Conservation (phyloP, 768 basidiomycete genomes). For the Sistotremastrum suecicum region DNA sequence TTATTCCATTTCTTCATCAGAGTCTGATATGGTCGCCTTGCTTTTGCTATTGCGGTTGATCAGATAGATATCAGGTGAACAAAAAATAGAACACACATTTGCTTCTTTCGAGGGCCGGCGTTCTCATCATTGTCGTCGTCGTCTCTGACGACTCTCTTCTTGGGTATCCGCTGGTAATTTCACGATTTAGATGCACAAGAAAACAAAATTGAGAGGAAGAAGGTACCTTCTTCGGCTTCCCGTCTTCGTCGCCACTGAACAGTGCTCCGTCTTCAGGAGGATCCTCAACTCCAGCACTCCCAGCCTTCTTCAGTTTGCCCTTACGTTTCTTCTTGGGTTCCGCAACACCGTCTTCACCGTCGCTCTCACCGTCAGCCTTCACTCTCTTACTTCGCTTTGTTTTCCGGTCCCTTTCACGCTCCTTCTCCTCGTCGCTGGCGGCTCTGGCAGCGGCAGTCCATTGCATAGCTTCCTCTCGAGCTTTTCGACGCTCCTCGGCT, state of each 20-base stretch:
- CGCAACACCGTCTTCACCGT: slow-evolving; percentile 17
- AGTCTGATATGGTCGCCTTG: slow-evolving; percentile 76
- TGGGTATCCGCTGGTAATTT: slow-evolving; percentile 27
- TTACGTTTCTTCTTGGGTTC: slow-evolving; percentile 63
- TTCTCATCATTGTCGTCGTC: slow-evolving; percentile 62
- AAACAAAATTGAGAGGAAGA: not conserved
- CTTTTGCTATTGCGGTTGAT: slow-evolving; percentile 48
- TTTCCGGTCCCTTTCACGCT: slow-evolving; percentile 38
- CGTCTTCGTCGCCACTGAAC: slow-evolving; percentile 57
- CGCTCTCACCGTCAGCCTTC: slow-evolving; percentile 18
- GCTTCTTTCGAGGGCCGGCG: slow-evolving; percentile 52
- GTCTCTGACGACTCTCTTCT: slow-evolving; percentile 67
- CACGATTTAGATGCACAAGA: not conserved
- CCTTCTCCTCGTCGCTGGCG: slow-evolving; percentile 68
- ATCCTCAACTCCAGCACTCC: slow-evolving; percentile 23
- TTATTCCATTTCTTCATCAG: slow-evolving; percentile 72
- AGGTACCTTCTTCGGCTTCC: slow-evolving; percentile 55
- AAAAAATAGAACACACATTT: slow-evolving; percentile 37
- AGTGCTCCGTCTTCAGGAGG: slow-evolving; percentile 49
- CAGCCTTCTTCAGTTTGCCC: slow-evolving; percentile 47
- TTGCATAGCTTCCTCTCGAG: slow-evolving; percentile 65
- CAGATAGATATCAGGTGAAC: not conserved
- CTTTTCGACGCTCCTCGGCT: slow-evolving; percentile 63
- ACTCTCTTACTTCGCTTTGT: slow-evolving; percentile 37
- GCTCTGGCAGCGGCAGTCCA: slow-evolving; percentile 60